These are phyloP conservation scores for Diaporthe amygdali DNA, from an alignment of 2,329 filamentous ascomycete genomes.

Conservation along the genomic window DNA sequence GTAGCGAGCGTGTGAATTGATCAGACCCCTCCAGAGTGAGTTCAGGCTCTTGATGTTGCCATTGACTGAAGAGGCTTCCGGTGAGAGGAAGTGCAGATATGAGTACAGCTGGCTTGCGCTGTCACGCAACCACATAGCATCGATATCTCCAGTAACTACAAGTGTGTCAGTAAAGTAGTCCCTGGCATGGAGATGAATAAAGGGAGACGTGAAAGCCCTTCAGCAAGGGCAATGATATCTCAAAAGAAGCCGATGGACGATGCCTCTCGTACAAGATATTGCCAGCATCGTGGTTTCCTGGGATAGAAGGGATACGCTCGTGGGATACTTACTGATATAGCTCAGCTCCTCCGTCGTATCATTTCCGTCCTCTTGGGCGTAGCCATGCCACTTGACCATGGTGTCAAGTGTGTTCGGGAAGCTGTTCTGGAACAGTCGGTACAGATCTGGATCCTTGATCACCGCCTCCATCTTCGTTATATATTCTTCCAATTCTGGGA, in stretches of 20 bases:
- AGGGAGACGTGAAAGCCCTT: too few species aligned
- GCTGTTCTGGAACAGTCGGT: slow-evolving; percentile 81
- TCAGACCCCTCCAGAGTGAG: slow-evolving; percentile 71
- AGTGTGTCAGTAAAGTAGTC: background rate
- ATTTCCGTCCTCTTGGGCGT: slow-evolving; percentile 48
- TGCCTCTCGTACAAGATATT: background rate
- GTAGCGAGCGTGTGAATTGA: slow-evolving; percentile 75
- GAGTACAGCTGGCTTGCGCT: slow-evolving; percentile 78
- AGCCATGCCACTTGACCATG: slow-evolving; percentile 77
- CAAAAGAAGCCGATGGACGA: background rate
- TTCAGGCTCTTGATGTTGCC: slow-evolving; percentile 71
- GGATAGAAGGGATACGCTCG: too few species aligned
- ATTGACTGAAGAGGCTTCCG: slow-evolving; percentile 48
- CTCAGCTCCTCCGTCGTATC: slow-evolving; percentile 65
- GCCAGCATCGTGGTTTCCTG: background rate
- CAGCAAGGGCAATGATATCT: background rate
- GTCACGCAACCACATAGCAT: slow-evolving; percentile 88
- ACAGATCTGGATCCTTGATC: slow-evolving; percentile 66
- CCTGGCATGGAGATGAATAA: too few species aligned
- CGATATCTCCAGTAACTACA: slow-evolving; percentile 80
- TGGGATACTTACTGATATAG: slow-evolving; percentile 56
- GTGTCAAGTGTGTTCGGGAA: slow-evolving; percentile 86
- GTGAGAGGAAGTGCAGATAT: slow-evolving; percentile 65
- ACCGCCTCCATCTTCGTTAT: slow-evolving; percentile 52
- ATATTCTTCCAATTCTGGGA: slow-evolving; percentile 70